Base-by-base conservation (phyloP, 192 early-diverging fungal species). In the Paraglomus brasilianum region DNA sequence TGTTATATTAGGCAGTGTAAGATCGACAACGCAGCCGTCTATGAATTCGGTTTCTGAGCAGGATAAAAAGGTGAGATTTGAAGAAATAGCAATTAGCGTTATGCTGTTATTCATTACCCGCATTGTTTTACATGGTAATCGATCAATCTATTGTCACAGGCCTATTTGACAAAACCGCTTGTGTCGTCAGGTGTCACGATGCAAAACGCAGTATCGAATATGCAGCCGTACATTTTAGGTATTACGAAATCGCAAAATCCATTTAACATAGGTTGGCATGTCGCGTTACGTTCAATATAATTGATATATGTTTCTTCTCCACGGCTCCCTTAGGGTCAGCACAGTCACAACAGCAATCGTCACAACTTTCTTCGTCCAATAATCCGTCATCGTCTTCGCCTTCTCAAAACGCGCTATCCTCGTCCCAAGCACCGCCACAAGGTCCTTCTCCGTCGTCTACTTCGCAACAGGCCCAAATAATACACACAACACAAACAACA, bases 171-270 rank as follows among this genome's bases (percentile, higher is more conserved):
- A 41, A 66, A 68, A 5, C 46, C 73, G 49, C 66, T 67, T 4
- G 75, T 59, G 11, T 76, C 69, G 51, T 72, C 75, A 10, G 67
- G 70, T 8, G 49, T 76, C 59, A 30, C 65, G 21, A 72, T 51
- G 42, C 44, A 70, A 1, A 60, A 70, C 0, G 72, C 75, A 44
- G 75, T 70, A 41, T 64, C 71, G 8, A 71, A 77, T 40, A 65
- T 77, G 71, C 75, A 77, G 42, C 73, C 75, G 22, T 51, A 73
- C 61, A 71, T 73, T 30, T 30, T 30, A 30, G 30, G 30, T 30
- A 30, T 30, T 1, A 30, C 30, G 30, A 30, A 30, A 30, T 30
- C 1, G 30, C 30, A 30, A 30, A 30, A 30, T 30, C 3, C 30
- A 30, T 30, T 30, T 30, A 30, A 30, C 30, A 30, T 30, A 30